Evolutionary conservation across 371 early-diverging fungal genomes (phyloP).

Genomic region (Entomophthora muscae): DNA sequence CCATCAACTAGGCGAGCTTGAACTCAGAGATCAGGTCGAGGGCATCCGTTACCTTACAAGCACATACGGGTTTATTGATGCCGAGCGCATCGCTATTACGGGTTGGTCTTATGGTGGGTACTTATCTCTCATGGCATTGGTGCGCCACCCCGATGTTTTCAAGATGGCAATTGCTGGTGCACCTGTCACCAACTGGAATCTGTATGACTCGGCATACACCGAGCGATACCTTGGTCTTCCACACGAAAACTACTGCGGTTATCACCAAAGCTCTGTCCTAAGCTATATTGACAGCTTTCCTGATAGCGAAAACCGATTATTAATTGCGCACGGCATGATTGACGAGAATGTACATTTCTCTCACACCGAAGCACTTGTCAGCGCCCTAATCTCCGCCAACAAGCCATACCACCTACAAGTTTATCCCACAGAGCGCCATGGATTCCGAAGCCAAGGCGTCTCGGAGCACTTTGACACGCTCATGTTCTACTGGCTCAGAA

Average conservation of each 20-base stretch:
- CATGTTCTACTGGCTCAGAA: constrained; percentile 48
- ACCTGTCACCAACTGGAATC: constrained; percentile 53
- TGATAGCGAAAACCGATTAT: constrained; percentile 35
- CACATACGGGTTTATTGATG: constrained; percentile 32
- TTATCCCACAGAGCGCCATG: constrained; percentile 60
- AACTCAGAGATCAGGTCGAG: constrained; percentile 50
- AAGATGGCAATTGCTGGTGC: constrained; percentile 57
- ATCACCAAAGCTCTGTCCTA: constrained; percentile 29
- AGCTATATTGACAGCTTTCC: constrained; percentile 35
- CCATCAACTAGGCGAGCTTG: constrained; percentile 33
- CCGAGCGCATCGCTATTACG: constrained; percentile 36
- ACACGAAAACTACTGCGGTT: constrained; percentile 25
- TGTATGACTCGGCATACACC: constrained; percentile 61
- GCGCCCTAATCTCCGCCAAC: constrained; percentile 28
- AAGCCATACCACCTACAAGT: constrained; percentile 45
- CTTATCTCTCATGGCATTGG: constrained; percentile 46
- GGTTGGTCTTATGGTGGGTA: constrained; percentile 65
- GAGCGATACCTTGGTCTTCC: constrained; percentile 60
- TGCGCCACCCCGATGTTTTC: constrained; percentile 38
- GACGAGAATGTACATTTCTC: constrained; percentile 73
- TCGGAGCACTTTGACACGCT: constrained; percentile 69
- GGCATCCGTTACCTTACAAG: constrained; percentile 31
- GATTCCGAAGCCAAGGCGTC: constrained; percentile 40
- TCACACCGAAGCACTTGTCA: constrained; percentile 37
- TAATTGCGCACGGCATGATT: constrained; percentile 57